Percentiles rank a stretch among this genome's conserved stretches.
Evolutionary conservation across 2,329 filamentous ascomycete species (phyloP).

Genomic region (Myotisia sp.): DNA sequence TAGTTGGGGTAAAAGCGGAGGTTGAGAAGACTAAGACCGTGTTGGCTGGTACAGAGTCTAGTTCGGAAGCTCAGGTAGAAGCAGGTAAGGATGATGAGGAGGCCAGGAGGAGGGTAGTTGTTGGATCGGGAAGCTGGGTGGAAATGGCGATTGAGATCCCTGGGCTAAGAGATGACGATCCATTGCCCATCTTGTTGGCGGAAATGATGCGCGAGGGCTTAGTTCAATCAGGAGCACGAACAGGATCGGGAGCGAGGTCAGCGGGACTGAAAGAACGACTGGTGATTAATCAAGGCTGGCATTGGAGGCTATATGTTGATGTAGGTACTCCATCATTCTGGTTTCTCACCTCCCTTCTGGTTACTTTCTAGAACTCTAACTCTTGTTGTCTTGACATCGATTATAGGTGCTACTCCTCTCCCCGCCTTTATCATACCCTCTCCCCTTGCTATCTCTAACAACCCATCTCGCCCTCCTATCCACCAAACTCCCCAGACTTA

Average conservation of each 20-base stretch:
- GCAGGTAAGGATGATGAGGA: constrained; percentile 14
- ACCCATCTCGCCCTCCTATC: constrained; percentile 85
- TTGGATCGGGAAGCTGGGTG: constrained; percentile 56
- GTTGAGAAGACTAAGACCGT: constrained; percentile 65
- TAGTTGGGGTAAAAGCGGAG: constrained; percentile 91
- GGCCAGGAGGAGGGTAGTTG: constrained; percentile 11
- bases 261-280: constrained; percentile 53
- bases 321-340: too few relatives aligned
- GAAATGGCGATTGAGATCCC: constrained; percentile 87
- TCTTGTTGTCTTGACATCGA: constrained; percentile 2
- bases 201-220: constrained; percentile 83
- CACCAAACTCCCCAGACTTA: constrained; percentile 67
- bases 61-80: constrained; percentile 15
- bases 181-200: constrained; percentile 69
- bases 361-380: constrained; percentile 4
- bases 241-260: constrained; percentile 63
- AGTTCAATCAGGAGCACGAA: constrained; percentile 51
- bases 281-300: constrained; percentile 79
- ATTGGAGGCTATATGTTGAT: constrained; percentile 94
- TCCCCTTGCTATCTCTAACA: constrained; percentile 82
- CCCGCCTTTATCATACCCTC: constrained; percentile 80
- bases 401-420: constrained; percentile 76
- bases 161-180: constrained; percentile 79
- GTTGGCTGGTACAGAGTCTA: constrained; percentile 23
- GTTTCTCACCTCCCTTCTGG: too few relatives aligned